A percentile compares a stretch with the other conserved stretches of the same genome.
phyloP scores from a whole-genome alignment of 768 basidiomycete species.

The Astraeus odoratus region DNA sequence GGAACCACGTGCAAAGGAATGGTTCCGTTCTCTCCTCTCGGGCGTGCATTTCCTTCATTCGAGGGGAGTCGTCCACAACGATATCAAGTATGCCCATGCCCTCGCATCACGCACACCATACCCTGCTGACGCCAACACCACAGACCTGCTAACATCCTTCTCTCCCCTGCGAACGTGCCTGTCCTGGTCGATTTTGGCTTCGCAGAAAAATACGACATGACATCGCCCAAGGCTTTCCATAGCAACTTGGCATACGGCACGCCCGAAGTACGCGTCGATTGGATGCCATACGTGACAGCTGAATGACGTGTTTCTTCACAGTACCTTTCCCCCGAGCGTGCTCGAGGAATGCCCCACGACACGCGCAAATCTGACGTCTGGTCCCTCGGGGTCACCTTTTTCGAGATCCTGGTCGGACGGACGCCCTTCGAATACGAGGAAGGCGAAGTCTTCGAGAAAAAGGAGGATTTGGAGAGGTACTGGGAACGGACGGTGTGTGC shows the following conservation, averaged over 20 bases:
- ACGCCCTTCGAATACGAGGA: slow-evolving; percentile 88
- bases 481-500: slow-evolving; percentile 70
- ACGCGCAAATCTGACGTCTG: slow-evolving; percentile 88
- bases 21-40: slow-evolving; percentile 79
- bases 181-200: slow-evolving; percentile 97
- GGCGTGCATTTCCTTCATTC: slow-evolving; percentile 80
- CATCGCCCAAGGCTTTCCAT: slow-evolving; percentile 61
- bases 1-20: slow-evolving; percentile 67
- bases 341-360: slow-evolving; percentile 83
- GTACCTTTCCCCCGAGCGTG: slow-evolving; percentile 92
- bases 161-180: slow-evolving; percentile 70
- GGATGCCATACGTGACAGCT: background rate
- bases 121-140: background rate
- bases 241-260: slow-evolving; percentile 86
- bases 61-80: slow-evolving; percentile 85
- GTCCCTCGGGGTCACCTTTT: slow-evolving; percentile 87
- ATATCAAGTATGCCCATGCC: slow-evolving; percentile 67
- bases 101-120: background rate
- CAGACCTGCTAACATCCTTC: slow-evolving; percentile 90
- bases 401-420: slow-evolving; percentile 87
- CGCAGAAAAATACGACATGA: slow-evolving; percentile 75
- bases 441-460: slow-evolving; percentile 68
- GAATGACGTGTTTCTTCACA: slow-evolving; percentile 20
- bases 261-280: slow-evolving; percentile 66
- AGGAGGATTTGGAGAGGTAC: slow-evolving; percentile 80